phyloP scores from a whole-genome alignment of 495 filamentous ascomycete genomes.

The Parathielavia hyrcaniae region DNA sequence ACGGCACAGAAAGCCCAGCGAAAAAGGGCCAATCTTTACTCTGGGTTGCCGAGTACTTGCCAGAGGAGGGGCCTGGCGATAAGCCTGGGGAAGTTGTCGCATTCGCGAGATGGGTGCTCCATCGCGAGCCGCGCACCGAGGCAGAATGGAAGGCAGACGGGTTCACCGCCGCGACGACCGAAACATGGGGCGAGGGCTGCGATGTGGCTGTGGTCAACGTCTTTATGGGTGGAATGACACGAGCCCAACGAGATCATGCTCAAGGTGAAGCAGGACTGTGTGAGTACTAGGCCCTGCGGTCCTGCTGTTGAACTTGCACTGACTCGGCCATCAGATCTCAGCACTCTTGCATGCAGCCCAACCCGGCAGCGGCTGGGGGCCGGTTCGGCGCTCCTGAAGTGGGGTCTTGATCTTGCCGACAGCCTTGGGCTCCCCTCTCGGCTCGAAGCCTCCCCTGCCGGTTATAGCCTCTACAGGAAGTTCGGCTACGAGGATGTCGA shows the following conservation, averaged over 20 bases:
- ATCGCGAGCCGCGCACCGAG: conserved; percentile 20
- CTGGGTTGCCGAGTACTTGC: conserved; percentile 27
- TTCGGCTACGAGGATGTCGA: conserved; percentile 27
- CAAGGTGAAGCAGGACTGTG: conserved; percentile 26
- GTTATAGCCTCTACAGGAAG: conserved; percentile 27
- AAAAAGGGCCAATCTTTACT: conserved; percentile 16
- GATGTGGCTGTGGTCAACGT: conserved; percentile 19
- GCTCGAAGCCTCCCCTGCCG: conserved; percentile 13
- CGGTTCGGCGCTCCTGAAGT: conserved; percentile 26
- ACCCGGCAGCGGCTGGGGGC: conserved; percentile 26
- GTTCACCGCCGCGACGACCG: conserved; percentile 11
- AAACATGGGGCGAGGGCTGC: conserved; percentile 25
- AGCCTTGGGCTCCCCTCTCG: conserved; percentile 12
- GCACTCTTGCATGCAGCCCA: conserved; percentile 22
- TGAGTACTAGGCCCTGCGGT: conserved; percentile 10
- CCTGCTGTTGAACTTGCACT: neutral
- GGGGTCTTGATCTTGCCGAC: conserved; percentile 27
- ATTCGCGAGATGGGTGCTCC: conserved; percentile 26
- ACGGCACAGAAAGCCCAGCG: neutral
- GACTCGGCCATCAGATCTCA: conserved; percentile 18
- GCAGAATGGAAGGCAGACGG: conserved; percentile 25
- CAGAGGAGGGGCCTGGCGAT: conserved; percentile 8
- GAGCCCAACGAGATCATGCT: conserved; percentile 10
- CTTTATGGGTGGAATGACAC: conserved; percentile 26
- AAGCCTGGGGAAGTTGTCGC: conserved; percentile 25